These are phyloP conservation scores for Aureobasidium vineae DNA, from an alignment of 2,329 filamentous ascomycete species.

Conservation along the genomic window DNA sequence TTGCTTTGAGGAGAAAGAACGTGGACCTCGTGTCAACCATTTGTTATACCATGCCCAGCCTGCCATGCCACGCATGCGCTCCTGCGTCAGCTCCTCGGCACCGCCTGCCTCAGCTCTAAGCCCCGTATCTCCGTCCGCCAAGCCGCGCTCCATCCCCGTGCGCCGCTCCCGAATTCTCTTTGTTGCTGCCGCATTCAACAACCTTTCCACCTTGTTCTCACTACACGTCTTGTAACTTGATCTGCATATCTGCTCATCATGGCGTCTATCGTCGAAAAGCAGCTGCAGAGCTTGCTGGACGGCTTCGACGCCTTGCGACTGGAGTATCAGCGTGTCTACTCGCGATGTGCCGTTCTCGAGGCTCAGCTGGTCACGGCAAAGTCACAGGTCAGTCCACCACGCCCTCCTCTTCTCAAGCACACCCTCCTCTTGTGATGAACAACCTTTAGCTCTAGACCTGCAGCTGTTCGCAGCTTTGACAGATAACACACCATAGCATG, in stretches of 20 bases:
- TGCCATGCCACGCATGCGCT: background rate
- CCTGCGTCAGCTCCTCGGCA: constrained; percentile 24
- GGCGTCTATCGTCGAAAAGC: constrained; percentile 25
- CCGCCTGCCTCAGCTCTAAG: background rate
- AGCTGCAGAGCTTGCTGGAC: constrained; percentile 44
- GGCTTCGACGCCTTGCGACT: constrained; percentile 50
- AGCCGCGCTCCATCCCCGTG: background rate
- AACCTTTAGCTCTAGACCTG: constrained; percentile 54
- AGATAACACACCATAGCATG: constrained; percentile 44
- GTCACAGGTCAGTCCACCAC: constrained; percentile 46
- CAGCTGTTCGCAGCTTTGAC: constrained; percentile 48
- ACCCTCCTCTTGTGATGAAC: constrained; percentile 42
- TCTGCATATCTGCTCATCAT: background rate
- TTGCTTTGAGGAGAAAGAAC: background rate
- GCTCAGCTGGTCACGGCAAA: constrained; percentile 49
- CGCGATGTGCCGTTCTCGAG: constrained; percentile 48
- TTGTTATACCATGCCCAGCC: constrained; percentile 2
- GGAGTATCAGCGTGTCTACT: constrained; percentile 49
- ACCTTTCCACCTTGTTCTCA: constrained; percentile 1
- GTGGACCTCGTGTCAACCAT: background rate
- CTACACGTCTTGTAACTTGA: background rate
- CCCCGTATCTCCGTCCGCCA: constrained; percentile 1
- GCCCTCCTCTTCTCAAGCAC: constrained; percentile 12
- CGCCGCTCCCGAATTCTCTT: constrained; percentile 18
- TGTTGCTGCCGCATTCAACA: constrained; percentile 8